Conservation (phyloP, 352 stramenopile genomes). For the Phytopythium delawarense region DNA sequence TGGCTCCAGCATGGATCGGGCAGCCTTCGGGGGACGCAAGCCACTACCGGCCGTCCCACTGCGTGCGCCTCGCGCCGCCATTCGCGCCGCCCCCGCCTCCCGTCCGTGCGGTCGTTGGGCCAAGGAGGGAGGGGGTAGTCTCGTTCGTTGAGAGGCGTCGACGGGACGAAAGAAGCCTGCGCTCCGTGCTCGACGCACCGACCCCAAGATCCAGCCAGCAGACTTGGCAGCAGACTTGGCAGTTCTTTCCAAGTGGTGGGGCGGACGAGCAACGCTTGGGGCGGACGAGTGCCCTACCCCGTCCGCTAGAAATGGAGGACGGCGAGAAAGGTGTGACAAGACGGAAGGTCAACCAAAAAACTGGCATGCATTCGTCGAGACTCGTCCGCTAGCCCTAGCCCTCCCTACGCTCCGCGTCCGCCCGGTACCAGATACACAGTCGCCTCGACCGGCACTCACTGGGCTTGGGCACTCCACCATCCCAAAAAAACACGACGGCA, state of each 20-base stretch:
- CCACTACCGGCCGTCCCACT: neutral
- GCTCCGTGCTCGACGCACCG: neutral
- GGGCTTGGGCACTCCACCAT: slow-evolving; percentile 5
- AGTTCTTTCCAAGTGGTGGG: neutral
- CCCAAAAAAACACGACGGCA: slow-evolving; percentile 28
- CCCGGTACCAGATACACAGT: neutral
- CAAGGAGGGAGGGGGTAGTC: neutral
- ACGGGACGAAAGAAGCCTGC: neutral
- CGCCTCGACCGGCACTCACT: neutral
- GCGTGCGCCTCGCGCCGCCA: neutral
- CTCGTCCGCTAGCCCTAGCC: neutral
- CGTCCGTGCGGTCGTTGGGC: neutral
- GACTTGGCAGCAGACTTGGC: neutral
- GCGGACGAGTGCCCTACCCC: neutral
- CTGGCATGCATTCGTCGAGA: neutral
- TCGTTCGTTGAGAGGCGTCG: slow-evolving; percentile 1
- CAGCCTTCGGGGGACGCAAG: neutral
- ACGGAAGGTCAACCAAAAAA: neutral
- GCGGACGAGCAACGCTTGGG: neutral
- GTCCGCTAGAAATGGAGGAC: neutral
- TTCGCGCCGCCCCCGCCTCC: neutral
- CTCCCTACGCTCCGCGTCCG: neutral
- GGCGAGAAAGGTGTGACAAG: neutral
- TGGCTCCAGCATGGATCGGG: too few species aligned
- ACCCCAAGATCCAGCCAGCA: neutral